phyloP scores from a whole-genome alignment of 2,329 filamentous ascomycete genomes.

The Colletotrichum salicis region DNA sequence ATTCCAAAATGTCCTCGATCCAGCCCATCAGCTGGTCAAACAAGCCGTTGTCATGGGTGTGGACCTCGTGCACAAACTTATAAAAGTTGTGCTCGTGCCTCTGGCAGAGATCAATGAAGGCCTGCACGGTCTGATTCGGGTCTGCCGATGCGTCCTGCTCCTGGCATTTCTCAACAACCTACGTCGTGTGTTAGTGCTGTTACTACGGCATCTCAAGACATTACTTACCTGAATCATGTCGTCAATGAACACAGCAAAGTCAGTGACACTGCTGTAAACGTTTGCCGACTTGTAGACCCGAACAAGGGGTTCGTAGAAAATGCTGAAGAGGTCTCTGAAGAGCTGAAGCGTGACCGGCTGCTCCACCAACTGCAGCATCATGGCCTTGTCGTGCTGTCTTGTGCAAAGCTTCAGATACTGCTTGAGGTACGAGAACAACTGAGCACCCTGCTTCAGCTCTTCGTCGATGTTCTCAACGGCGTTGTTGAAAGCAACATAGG shows the following conservation, averaged over 20 bases:
- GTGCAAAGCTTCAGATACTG: constrained; percentile 93
- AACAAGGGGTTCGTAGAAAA: constrained; percentile 98
- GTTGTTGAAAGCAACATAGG: constrained; percentile 95
- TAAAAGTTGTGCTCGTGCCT: constrained; percentile 97
- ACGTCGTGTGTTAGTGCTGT: not conserved
- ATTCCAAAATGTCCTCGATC: constrained; percentile 95
- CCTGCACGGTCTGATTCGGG: constrained; percentile 97
- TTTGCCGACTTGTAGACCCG: constrained; percentile 99
- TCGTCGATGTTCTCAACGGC: constrained; percentile 91
- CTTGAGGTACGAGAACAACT: constrained; percentile 94
- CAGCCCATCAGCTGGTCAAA: constrained; percentile 97
- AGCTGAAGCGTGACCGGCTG: constrained; percentile 97
- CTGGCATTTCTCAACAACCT: constrained; percentile 73
- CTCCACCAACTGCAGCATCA: constrained; percentile 96
- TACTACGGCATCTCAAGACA: not conserved
- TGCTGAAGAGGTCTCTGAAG: constrained; percentile 95
- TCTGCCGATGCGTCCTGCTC: constrained; percentile 89
- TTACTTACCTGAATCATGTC: constrained; percentile 82
- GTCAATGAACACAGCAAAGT: constrained; percentile 92
- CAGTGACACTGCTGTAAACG: constrained; percentile 96
- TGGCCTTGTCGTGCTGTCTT: constrained; percentile 90
- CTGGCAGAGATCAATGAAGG: constrained; percentile 96
- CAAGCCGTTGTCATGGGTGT: constrained; percentile 94
- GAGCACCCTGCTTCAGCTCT: constrained; percentile 87
- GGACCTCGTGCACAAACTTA: constrained; percentile 98